Percentiles rank a stretch among this genome's conserved stretches.
These are phyloP conservation scores for Aspergillus sp. DNA, from an alignment of 2,329 filamentous ascomycete genomes.

Conservation along the genomic window DNA sequence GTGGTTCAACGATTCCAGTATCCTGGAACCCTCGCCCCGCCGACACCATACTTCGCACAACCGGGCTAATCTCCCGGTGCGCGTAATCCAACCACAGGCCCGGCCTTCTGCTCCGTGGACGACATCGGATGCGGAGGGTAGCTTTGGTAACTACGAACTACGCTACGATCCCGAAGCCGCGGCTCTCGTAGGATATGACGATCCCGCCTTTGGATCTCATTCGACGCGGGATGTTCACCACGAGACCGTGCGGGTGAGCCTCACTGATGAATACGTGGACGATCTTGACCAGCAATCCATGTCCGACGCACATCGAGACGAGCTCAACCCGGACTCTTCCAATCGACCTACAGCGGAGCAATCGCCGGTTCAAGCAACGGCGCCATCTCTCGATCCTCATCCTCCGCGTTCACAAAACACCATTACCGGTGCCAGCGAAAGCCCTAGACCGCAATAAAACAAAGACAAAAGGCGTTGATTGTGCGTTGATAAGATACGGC, in stretches of 20 bases:
- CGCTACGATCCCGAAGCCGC: slow-evolving; percentile 41
- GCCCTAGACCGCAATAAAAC: not conserved
- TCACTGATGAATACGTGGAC: not conserved
- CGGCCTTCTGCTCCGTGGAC: slow-evolving; percentile 56
- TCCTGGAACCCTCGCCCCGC: slow-evolving; percentile 19
- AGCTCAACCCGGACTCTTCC: not conserved
- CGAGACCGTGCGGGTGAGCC: not conserved
- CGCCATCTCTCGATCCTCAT: not conserved
- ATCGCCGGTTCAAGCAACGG: not conserved
- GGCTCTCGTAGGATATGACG: slow-evolving; percentile 34
- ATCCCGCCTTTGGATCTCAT: slow-evolving; percentile 3
- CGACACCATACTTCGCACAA: slow-evolving; percentile 12
- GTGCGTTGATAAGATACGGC: not conserved
- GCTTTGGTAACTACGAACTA: slow-evolving; percentile 28
- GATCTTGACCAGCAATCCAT: not conserved
- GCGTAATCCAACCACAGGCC: slow-evolving; percentile 60
- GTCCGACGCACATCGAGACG: not conserved
- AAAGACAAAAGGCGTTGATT: not conserved
- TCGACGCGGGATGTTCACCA: not conserved
- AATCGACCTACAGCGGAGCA: not conserved
- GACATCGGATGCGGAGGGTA: slow-evolving; percentile 36
- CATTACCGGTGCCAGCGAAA: not conserved
- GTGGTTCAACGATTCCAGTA: slow-evolving; percentile 25
- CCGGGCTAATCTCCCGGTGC: slow-evolving; percentile 46
- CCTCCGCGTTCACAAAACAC: not conserved